phyloP scores from a whole-genome alignment of 305 asterid species.

The Stenogyne calaminthoides region DNA sequence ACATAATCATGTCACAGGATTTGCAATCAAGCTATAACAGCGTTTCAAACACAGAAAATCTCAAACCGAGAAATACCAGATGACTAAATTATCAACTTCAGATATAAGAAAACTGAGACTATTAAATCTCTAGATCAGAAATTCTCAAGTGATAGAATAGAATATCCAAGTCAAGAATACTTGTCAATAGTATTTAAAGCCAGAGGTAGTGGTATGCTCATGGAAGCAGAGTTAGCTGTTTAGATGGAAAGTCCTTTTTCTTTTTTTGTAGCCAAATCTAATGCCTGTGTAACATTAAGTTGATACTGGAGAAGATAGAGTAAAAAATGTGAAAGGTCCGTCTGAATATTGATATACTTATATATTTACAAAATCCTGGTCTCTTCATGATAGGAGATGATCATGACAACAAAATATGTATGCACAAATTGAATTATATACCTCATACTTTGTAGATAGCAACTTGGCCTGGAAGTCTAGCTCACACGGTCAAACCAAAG shows the following conservation, averaged over 20 bases:
- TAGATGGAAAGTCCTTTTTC: no score
- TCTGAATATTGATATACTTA: background rate
- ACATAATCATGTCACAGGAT: background rate
- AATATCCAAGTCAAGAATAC: no score
- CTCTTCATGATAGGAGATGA: background rate
- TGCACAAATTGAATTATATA: background rate
- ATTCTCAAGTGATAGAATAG: no score
- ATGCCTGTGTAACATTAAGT: background rate
- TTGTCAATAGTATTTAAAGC: no score
- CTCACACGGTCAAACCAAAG: background rate
- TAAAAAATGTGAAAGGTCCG: background rate
- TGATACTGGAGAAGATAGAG: background rate
- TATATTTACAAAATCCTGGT: background rate
- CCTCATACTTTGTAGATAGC: background rate
- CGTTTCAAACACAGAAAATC: background rate
- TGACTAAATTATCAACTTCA: no score
- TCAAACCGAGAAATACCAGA: no score
- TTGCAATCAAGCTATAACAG: background rate
- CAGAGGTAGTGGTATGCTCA: no score
- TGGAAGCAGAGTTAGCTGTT: no score
- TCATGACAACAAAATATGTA: background rate
- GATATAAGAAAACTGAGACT: no score
- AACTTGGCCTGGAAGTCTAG: background rate
- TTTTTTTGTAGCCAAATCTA: background rate
- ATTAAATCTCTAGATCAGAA: no score